phyloP scores from a whole-genome alignment of 2,329 filamentous ascomycete species.

The Penicillium vulpinum region DNA sequence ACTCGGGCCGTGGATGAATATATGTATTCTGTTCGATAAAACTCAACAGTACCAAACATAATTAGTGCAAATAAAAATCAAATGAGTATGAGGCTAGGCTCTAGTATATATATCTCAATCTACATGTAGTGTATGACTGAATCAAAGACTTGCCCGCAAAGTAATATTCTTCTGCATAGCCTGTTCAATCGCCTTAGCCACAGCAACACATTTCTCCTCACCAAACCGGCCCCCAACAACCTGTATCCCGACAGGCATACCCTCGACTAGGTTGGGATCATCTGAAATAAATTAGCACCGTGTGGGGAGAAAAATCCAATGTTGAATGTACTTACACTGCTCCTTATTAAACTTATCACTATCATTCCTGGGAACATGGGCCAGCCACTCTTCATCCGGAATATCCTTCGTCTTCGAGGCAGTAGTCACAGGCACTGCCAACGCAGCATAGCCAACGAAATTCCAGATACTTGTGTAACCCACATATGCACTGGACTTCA shows the following conservation, averaged over 20 bases:
- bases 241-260: conserved; percentile 38
- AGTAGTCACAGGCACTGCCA: conserved; percentile 35
- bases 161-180: conserved; percentile 16
- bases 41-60: neutral
- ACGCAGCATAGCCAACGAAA: conserved; percentile 34
- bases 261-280: conserved; percentile 34
- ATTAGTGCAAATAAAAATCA: no score
- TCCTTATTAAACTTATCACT: conserved; percentile 36
- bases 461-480: conserved; percentile 41
- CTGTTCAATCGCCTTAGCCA: conserved; percentile 35
- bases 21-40: no score
- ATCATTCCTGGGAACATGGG: conserved; percentile 33
- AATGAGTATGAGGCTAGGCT: no score
- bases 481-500: conserved; percentile 36
- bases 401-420: conserved; percentile 31
- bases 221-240: conserved; percentile 35
- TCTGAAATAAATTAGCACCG: conserved; percentile 17
- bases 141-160: conserved; percentile 12
- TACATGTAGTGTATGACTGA: neutral
- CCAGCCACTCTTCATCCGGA: conserved; percentile 31
- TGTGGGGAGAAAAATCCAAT: neutral
- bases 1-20: neutral
- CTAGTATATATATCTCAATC: neutral
- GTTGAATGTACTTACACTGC: conserved; percentile 26
- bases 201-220: conserved; percentile 36